phyloP scores from a whole-genome alignment of 2,329 filamentous ascomycete genomes.

The Chrysosporium keratinophilum region DNA sequence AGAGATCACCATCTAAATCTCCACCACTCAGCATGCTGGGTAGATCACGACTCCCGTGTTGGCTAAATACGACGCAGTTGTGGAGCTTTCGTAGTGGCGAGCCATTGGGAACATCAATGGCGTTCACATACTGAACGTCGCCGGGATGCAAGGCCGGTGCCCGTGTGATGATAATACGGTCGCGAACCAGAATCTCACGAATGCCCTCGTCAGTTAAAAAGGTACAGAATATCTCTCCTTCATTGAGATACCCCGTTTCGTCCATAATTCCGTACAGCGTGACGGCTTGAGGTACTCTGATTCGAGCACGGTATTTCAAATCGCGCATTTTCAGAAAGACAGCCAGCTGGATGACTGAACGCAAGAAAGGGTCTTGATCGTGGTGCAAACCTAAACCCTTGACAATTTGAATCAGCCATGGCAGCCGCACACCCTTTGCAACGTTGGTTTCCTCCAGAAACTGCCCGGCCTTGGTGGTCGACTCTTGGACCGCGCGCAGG shows the following conservation, averaged over 20 bases:
- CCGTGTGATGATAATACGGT: conserved; percentile 55
- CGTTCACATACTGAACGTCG: conserved; percentile 59
- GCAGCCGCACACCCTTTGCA: conserved; percentile 50
- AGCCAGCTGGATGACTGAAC: conserved; percentile 58
- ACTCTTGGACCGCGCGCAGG: conserved; percentile 50
- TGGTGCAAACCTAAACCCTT: conserved; percentile 52
- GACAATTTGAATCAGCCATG: conserved; percentile 52
- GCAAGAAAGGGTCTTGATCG: conserved; percentile 57
- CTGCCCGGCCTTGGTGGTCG: conserved; percentile 50
- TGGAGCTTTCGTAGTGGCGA: conserved; percentile 53
- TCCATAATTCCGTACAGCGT: conserved; percentile 78
- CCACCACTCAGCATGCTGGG: conserved; percentile 71
- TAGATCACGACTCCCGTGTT: conserved; percentile 59
- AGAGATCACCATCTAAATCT: conserved; percentile 75
- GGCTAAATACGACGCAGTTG: conserved; percentile 73
- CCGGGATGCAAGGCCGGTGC: conserved; percentile 73
- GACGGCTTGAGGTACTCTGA: conserved; percentile 58
- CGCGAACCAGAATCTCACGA: conserved; percentile 27
- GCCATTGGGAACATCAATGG: conserved; percentile 42
- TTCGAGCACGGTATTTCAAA: conserved; percentile 68
- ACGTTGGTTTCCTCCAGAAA: conserved; percentile 56
- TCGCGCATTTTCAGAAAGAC: conserved; percentile 61
- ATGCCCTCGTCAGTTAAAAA: conserved; percentile 37
- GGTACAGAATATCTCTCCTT: conserved; percentile 59
- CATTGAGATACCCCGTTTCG: conserved; percentile 57